Base-by-base conservation (phyloP, 2,329 filamentous ascomycete species). In the Fusarium sp. region DNA sequence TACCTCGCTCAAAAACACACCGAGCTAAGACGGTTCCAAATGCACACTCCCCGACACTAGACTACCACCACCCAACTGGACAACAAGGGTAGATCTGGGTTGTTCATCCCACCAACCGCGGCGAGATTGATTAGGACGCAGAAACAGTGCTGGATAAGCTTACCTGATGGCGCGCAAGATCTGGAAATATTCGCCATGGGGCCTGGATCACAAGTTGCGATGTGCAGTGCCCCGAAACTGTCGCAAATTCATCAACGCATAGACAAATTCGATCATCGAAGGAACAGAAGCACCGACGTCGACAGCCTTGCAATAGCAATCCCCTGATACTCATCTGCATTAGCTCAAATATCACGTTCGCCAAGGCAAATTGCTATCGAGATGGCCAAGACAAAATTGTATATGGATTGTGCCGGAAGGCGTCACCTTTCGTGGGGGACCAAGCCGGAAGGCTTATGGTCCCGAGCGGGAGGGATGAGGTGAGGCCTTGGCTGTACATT, bases 1-100 rank as follows among this genome's bases (percentile, higher is more conserved):
- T 33, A 52, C 35, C 28, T 59, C 42, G 20, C 44, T 17, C 35
- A 41, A 38, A 45, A 44, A 60, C 51, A 36, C 33, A 42, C 42
- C 26, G 24, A 60, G 55, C 47, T 42, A 38, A 44, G 22, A 55
- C 61, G 35, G 51, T 41, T 56, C 54, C 18, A 48, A 45, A 71
- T 67, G 75, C 72, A 72, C 63, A 74, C 75, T 69, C 70, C 72
- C 72, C 67, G 73, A 66, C 38, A 66, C 65, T 47, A 52, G 65
- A 66, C 63, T 59, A 64, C 55, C 66, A 61, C 58, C 59, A 70
- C 52, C 48, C 58, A 73, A 72, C 68, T 66, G 57, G 24, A 42
- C 28, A 45, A 59, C 51, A 72, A 69, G 72, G 66, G 63, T 59
- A 66, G 66, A 74, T 75, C 67, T 73, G 45, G 62, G 41, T 42